A percentile compares a stretch with the other conserved stretches of the same genome.
Conservation (phyloP, 2,329 filamentous ascomycete genomes). For the Coleophoma eucalyptorum region DNA sequence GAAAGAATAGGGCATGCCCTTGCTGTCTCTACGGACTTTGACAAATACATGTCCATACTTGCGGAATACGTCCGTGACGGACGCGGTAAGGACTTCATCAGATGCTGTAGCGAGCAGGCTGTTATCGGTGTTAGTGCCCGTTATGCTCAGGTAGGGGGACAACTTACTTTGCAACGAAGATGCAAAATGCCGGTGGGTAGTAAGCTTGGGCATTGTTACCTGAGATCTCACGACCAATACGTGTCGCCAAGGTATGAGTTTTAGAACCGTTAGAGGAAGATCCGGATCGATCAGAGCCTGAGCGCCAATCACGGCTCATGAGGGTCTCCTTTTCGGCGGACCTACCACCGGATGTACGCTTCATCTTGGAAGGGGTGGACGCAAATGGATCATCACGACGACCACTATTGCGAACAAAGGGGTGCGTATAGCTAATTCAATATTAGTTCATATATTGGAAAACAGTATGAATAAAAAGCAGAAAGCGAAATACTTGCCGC, state of each 20-base stretch:
- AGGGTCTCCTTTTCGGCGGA: constrained; percentile 9
- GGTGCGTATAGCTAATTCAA: constrained; percentile 19
- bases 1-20: constrained; percentile 62
- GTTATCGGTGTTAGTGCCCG: too few relatives aligned
- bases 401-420: constrained; percentile 21
- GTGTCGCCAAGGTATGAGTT: too few relatives aligned
- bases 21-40: constrained; percentile 57
- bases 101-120: constrained; percentile 8
- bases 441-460: not conserved
- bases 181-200: constrained; percentile 48
- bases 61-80: constrained; percentile 48
- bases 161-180: constrained; percentile 65
- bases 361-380: constrained; percentile 4
- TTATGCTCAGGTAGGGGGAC: too few relatives aligned
- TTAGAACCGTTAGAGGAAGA: too few relatives aligned
- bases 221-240: constrained; percentile 5
- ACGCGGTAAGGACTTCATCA: constrained; percentile 47
- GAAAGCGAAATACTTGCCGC: constrained; percentile 16
- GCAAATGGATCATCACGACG: constrained; percentile 18
- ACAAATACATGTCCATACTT: constrained; percentile 54
- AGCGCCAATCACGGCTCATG: constrained; percentile 23
- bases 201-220: constrained; percentile 22
- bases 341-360: constrained; percentile 17
- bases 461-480: not conserved
- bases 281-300: constrained; percentile 9